Evolutionary conservation across 2,329 filamentous ascomycete genomes (phyloP).

Genomic region (Fusarium secorum): DNA sequence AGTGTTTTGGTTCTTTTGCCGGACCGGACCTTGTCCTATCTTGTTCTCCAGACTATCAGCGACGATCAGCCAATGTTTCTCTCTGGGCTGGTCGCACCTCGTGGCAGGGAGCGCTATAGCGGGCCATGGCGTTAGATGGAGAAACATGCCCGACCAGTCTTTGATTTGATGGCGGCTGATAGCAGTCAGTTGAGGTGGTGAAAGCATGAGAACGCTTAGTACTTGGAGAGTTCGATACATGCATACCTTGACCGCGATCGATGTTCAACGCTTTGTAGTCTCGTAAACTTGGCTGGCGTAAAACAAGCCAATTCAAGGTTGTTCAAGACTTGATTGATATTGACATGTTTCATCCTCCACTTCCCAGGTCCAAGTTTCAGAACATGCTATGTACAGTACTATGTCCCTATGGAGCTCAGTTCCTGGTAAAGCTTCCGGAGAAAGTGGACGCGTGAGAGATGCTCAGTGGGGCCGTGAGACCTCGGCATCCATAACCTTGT

Average conservation of each 20-base stretch:
- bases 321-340: background rate
- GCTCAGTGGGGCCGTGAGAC: conserved; percentile 24
- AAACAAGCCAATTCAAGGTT: background rate
- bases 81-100: conserved; percentile 21
- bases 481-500: conserved; percentile 8
- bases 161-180: background rate
- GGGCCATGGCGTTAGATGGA: conserved; percentile 21
- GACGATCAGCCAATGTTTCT: conserved; percentile 23
- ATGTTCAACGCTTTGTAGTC: background rate
- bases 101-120: conserved; percentile 25
- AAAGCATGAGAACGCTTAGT: background rate
- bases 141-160: conserved; percentile 21
- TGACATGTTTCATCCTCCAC: conserved; percentile 1
- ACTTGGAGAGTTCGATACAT: background rate
- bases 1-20: background rate
- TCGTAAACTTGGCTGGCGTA: background rate
- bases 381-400: background rate
- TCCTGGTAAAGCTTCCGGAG: conserved; percentile 12
- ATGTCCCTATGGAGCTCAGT: background rate
- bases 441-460: conserved; percentile 16
- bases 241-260: background rate
- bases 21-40: conserved; percentile 21
- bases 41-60: background rate
- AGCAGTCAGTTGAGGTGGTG: background rate
- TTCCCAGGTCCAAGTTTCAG: background rate